Evolutionary conservation across 345 rosid species (phyloP), one percentile per base, ranked within the genome.

Genomic region (Camelina sativa): DNA sequence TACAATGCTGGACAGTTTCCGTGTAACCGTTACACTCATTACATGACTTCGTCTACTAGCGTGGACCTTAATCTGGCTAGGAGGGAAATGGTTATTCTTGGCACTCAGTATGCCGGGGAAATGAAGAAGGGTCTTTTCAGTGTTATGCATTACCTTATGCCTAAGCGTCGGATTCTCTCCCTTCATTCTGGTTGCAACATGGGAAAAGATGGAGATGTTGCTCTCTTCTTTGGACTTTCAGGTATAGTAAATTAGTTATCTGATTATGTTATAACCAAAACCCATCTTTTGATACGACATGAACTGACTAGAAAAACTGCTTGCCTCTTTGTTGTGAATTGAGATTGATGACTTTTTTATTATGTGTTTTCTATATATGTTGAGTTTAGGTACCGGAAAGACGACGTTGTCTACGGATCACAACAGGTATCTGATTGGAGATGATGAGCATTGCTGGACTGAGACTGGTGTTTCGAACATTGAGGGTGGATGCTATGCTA

Each of bases 61-160:
- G 86, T 94, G 75, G 97, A 94, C 68, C 69, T 94, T 80, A 91
- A 94, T 82, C 93, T 94, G 41, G 87, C 85, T 76, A 88, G 97
- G 81, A 89, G 86, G 83, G 98, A 94, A 86, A 91, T 94, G 98
- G 98, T 91, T 81, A 94, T 94, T 79, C 96, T 91, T 52, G 96
- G 98, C 64, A 91, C 98, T 28, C 99, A 92, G 69, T 95, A 95
- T 75, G 97, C 99, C 38, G 98, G 99, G 79, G 99, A 95, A 83
- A 94, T 94, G 98, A 94, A 91, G 92, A 94, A 94, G 80, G 98
- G 98, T 68, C 96, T 94, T 59, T 94, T 94, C 87, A 67, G 98
- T 80, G 95, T 94, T 43, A 94, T 94, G 97, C 97, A 94, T 83
- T 91, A 91, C 89, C 96, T 94, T 85, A 94, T 94, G 98, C 98